Base-by-base conservation (phyloP, 108 stramenopile species). In the Skeletonema marinoi region DNA sequence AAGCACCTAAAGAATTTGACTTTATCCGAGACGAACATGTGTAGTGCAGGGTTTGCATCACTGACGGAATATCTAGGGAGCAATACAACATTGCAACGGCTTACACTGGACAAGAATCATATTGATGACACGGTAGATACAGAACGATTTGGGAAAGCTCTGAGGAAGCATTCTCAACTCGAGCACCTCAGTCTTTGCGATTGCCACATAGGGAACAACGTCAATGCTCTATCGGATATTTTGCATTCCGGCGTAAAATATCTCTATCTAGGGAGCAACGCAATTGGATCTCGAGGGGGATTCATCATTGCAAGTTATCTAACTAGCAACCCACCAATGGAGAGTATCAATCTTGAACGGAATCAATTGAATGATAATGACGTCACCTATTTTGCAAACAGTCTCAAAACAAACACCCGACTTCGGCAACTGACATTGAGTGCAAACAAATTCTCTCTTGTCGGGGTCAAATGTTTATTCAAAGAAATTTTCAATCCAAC, bases 341-440 rank as follows among this genome's bases (percentile, higher is more conserved):
- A 64, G 5, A 35, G 30, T 39, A 35, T 64, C 1, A 39, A 38
- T 38, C 38, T 64, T 17, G 63, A 38, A 17, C 19, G 17, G 19
- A 64, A 64, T 38, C 31, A 39, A 64, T 64, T 64, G 36, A 39
- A 64, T 64, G 63, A 64, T 39, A 21, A 6, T 30, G 63, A 64
- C 12, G 12, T 39, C 33, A 30, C 11, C 63, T 9, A 39, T 39
- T 39, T 64, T 39, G 19, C 63, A 10, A 64, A 39, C 32, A 39
- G 36, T 35, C 63, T 64, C 41, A 64, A 21, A 33, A 64, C 33
- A 39, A 64, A 64, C 25, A 64, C 63, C 10, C 16, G 38, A 8
- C 63, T 64, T 30, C 6, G 63, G 2, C 41, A 64, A 1, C 63
- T 64, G 0, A 38, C 41, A 21, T 19, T 64, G 63, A 35, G 63